Conservation (phyloP, 257 asterid species). For the Mitragyna speciosa region DNA sequence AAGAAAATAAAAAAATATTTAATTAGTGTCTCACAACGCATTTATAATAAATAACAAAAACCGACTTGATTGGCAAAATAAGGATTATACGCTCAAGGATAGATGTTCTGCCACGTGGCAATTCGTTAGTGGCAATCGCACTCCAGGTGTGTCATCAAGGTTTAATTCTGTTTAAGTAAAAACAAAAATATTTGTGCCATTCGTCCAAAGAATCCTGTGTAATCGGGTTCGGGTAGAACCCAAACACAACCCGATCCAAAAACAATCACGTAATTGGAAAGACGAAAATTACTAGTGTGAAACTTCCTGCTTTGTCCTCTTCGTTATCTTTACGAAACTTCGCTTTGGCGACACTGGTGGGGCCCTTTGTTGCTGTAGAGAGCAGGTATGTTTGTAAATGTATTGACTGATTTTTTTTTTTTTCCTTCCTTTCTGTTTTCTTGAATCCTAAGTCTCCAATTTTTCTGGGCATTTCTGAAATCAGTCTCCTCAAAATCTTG, state of each 20-base stretch:
- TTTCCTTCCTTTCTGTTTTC: neutral
- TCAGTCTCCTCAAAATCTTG: neutral
- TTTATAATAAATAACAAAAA: too few relatives aligned
- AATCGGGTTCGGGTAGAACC: neutral
- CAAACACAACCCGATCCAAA: neutral
- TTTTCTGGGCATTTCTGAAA: neutral
- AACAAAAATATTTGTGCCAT: too few relatives aligned
- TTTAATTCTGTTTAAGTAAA: too few relatives aligned
- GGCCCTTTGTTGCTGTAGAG: neutral
- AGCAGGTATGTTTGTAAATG: neutral
- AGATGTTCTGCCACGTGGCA: too few relatives aligned
- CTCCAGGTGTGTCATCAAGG: too few relatives aligned
- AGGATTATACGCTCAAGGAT: too few relatives aligned
- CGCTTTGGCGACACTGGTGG: neutral
- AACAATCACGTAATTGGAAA: neutral
- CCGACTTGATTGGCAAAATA: too few relatives aligned
- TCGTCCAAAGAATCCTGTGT: neutral
- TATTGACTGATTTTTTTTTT: too few relatives aligned
- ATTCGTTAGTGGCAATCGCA: too few relatives aligned
- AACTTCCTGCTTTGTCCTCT: neutral
- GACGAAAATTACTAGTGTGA: neutral
- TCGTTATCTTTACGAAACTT: constrained; percentile 9
- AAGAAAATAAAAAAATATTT: too few relatives aligned
- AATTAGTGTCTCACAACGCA: too few relatives aligned
- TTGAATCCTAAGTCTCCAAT: neutral